Percentiles rank a stretch among this genome's conserved stretches.
Evolutionary conservation across 2,329 filamentous ascomycete genomes (phyloP).

Genomic region (Hypoxylon sp.): DNA sequence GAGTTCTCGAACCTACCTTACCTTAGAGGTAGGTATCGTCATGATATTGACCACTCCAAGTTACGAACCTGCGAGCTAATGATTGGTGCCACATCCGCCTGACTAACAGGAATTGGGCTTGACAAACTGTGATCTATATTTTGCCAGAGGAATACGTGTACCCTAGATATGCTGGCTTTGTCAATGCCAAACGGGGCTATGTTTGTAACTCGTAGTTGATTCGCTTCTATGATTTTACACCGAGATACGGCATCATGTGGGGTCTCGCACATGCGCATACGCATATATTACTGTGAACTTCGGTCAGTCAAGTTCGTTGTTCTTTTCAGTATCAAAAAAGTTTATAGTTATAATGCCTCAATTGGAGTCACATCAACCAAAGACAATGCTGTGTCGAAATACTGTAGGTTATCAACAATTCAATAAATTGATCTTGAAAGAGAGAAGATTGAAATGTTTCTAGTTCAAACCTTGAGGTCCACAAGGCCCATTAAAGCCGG

Average conservation of each 20-base stretch:
- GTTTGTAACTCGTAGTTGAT: constrained; percentile 12
- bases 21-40: no score
- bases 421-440: no score
- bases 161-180: constrained; percentile 12
- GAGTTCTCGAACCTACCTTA: constrained; percentile 11
- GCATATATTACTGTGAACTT: constrained; percentile 28
- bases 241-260: constrained; percentile 12
- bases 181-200: constrained; percentile 18
- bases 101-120: no score
- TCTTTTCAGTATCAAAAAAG: constrained; percentile 9
- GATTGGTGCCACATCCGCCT: no score
- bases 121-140: not conserved
- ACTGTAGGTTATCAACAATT: no score
- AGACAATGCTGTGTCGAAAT: no score
- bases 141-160: no score
- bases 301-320: no score
- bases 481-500: constrained; percentile 2
- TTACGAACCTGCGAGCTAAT: no score
- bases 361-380: no score
- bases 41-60: no score
- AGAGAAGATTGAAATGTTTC: no score
- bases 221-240: constrained; percentile 15
- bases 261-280: constrained; percentile 16
- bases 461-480: not conserved
- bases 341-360: constrained; percentile 13